Evolutionary conservation across 106 monocot species (phyloP).

Genomic region (Dioscorea dumetorum): DNA sequence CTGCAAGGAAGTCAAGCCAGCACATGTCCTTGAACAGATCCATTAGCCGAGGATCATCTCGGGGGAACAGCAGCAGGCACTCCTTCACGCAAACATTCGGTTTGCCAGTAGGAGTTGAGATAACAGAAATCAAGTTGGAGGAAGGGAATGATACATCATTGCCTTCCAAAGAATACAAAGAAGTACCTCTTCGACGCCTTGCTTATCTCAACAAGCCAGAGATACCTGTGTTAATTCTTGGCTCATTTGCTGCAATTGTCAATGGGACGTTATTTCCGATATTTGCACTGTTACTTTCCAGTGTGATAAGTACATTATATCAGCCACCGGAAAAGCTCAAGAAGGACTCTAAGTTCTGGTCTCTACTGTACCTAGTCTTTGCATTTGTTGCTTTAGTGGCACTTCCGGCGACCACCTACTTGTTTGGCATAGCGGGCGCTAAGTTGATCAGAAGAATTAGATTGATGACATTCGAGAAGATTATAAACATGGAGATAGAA

Average conservation of each 20-base stretch:
- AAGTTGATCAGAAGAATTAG: constrained; percentile 54
- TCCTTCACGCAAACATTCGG: constrained; percentile 26
- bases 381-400: constrained; percentile 24
- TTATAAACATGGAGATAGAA: constrained; percentile 51
- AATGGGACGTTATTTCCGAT: constrained; percentile 37
- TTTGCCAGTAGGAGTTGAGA: constrained; percentile 24
- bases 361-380: constrained; percentile 36
- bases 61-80: constrained; percentile 18
- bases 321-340: constrained; percentile 40
- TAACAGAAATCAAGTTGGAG: constrained; percentile 13
- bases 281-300: constrained; percentile 35
- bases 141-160: neutral
- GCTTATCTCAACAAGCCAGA: constrained; percentile 60
- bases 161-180: constrained; percentile 3
- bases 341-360: constrained; percentile 40
- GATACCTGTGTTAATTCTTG: constrained; percentile 32
- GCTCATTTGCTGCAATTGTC: constrained; percentile 30
- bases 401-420: constrained; percentile 33
- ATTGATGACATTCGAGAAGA: constrained; percentile 62
- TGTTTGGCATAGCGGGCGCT: constrained; percentile 48
- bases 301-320: constrained; percentile 36
- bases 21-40: constrained; percentile 21
- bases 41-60: constrained; percentile 28
- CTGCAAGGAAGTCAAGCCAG: constrained; percentile 7
- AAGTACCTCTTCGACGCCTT: constrained; percentile 39